Conservation (phyloP, 2,329 filamentous ascomycete species). For the Monosporascus sp. region DNA sequence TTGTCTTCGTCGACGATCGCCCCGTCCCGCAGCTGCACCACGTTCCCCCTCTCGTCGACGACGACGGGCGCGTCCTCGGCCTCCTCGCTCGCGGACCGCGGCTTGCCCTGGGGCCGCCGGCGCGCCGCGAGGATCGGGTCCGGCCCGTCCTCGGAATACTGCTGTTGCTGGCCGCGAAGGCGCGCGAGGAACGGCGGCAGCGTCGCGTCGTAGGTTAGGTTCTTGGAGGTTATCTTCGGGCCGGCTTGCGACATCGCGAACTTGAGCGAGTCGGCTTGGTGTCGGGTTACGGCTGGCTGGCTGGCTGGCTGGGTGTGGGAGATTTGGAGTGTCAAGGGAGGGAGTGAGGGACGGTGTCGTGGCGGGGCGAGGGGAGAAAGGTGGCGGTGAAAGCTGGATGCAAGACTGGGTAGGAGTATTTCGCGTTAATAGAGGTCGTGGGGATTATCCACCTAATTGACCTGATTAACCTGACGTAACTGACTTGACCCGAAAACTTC, state of each 20-base stretch:
- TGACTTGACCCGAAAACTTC: too few species aligned
- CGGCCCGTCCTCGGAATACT: conserved; percentile 43
- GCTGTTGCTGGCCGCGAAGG: conserved; percentile 48
- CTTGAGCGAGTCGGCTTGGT: too few species aligned
- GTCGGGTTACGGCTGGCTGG: too few species aligned
- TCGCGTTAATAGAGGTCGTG: too few species aligned
- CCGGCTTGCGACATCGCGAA: conserved; percentile 35
- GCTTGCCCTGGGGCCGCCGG: conserved; percentile 43
- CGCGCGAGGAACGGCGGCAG: conserved; percentile 58
- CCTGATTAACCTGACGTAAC: too few species aligned
- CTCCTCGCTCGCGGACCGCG: conserved; percentile 59
- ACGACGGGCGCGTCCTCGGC: conserved; percentile 74
- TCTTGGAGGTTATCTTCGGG: conserved; percentile 62
- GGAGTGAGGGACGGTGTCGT: too few species aligned
- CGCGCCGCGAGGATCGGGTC: conserved; percentile 48
- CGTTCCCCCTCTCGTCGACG: conserved; percentile 67
- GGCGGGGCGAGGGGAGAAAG: too few species aligned
- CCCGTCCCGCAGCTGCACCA: conserved; percentile 43
- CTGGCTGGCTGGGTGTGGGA: too few species aligned
- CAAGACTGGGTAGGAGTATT: too few species aligned
- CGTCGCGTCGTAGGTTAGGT: conserved; percentile 59
- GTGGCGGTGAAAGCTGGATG: too few species aligned
- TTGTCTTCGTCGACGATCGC: conserved; percentile 24
- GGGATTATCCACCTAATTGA: too few species aligned
- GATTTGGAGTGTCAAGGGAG: too few species aligned